Base-by-base conservation (phyloP, 441 rosid genomes). In the Breynia disticha region DNA sequence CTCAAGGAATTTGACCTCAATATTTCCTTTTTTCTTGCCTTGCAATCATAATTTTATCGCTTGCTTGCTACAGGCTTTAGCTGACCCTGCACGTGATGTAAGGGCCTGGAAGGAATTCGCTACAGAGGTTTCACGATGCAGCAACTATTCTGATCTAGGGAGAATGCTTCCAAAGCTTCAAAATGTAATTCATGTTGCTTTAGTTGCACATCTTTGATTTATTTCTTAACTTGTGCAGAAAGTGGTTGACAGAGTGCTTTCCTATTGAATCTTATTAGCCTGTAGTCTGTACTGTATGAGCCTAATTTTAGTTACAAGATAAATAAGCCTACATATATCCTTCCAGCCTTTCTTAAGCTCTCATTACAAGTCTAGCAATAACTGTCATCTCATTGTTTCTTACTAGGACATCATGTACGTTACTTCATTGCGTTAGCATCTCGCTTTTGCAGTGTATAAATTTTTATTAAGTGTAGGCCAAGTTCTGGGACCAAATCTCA, bases 31-130 rank as follows among this genome's bases (percentile, higher is more conserved):
- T 10, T 3, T 35, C 28, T 22, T 41, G 10, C 37, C 55, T 63
- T 55, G 46, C 22, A 24, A 28, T 54, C 6, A 56, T 56, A 24
- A 28, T 54, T 4, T 57, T 56, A 38, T 70, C 52, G 66, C 46
- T 54, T 61, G 66, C 37, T 55, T 80, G 48, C 67, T 20, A 52
- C 68, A 94, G 99, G 95, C 91, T 71, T 76, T 94, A 54, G 56
- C 71, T 54, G 97, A 87, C 63, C 60, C 78, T 62, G 94, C 84
- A 57, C 89, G 83, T 24, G 80, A 83, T 50, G 83, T 90, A 65
- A 67, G 58, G 63, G 72, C 76, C 38, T 94, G 99, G 99, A 94
- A 87, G 75, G 91, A 87, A 59, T 87, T 87, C 67, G 95, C 97
- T 35, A 74, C 65, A 87, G 95, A 80, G 66, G 86, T 87, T 72